phyloP scores from a whole-genome alignment of 345 rosid species.

The Mercurialis annua region DNA sequence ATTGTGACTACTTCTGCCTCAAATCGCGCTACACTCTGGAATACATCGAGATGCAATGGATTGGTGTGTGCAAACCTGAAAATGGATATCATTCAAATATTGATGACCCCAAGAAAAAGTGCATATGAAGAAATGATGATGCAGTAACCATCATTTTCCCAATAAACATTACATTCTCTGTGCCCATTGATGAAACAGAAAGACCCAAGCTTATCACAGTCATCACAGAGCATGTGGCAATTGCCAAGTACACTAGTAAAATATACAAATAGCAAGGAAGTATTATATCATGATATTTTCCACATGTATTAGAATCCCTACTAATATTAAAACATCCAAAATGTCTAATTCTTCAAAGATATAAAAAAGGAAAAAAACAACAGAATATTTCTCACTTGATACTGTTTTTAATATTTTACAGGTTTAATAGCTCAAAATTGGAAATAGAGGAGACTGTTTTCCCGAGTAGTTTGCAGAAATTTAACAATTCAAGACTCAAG shows the following conservation, averaged over 20 bases:
- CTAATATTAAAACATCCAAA: neutral
- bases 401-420: no score
- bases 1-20: constrained; percentile 97
- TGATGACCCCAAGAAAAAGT: neutral
- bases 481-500: neutral
- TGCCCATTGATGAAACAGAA: neutral
- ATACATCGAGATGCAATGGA: constrained; percentile 84
- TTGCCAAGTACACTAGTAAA: neutral
- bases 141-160: neutral
- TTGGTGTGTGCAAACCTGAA: constrained; percentile 97
- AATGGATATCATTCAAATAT: constrained; percentile 17
- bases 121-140: neutral
- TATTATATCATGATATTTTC: neutral
- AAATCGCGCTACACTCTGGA: constrained; percentile 76
- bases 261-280: neutral
- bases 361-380: no score
- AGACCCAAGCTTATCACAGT: constrained; percentile 8
- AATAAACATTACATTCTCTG: neutral
- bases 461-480: neutral
- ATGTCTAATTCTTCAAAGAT: no score
- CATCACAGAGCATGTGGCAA: neutral
- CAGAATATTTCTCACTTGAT: no score
- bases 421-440: neutral
- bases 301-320: constrained; percentile 3
- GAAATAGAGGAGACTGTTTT: neutral